Conservation (phyloP, 2,329 filamentous ascomycete species). For the Berkeleyomyces basicola region DNA sequence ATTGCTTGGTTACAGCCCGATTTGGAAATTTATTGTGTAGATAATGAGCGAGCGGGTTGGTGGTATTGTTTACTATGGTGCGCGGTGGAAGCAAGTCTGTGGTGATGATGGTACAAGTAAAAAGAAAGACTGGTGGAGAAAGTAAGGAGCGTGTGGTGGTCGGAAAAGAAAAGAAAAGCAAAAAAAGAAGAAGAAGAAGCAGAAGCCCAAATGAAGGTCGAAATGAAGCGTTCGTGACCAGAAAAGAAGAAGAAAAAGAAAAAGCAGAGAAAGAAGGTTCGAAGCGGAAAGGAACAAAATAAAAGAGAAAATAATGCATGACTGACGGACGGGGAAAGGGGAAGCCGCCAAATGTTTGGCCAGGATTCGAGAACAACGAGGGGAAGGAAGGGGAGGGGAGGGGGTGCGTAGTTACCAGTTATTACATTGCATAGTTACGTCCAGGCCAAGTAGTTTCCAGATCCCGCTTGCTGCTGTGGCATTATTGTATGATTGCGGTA, state of each 20-base stretch:
- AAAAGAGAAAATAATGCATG: not conserved
- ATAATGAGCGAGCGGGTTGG: too few species aligned
- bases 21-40: not conserved
- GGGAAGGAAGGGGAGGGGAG: too few species aligned
- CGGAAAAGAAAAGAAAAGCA: constrained; percentile 12
- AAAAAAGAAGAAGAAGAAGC: not conserved
- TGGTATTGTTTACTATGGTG: not conserved
- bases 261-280: not conserved
- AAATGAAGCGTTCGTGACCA: not conserved
- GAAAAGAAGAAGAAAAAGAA: constrained; percentile 5
- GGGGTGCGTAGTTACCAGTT: too few species aligned
- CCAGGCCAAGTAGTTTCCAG: too few species aligned
- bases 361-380: too few species aligned
- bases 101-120: not conserved
- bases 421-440: too few species aligned
- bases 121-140: not conserved
- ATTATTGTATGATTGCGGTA: too few species aligned
- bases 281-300: not conserved
- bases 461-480: too few species aligned
- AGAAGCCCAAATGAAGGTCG: not conserved
- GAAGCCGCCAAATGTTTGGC: not conserved
- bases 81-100: not conserved
- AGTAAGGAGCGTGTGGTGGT: not conserved
- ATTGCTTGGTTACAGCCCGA: not conserved
- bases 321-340: not conserved